phyloP scores from a whole-genome alignment of 345 rosid genomes.

The Eucalyptus tenuipes region DNA sequence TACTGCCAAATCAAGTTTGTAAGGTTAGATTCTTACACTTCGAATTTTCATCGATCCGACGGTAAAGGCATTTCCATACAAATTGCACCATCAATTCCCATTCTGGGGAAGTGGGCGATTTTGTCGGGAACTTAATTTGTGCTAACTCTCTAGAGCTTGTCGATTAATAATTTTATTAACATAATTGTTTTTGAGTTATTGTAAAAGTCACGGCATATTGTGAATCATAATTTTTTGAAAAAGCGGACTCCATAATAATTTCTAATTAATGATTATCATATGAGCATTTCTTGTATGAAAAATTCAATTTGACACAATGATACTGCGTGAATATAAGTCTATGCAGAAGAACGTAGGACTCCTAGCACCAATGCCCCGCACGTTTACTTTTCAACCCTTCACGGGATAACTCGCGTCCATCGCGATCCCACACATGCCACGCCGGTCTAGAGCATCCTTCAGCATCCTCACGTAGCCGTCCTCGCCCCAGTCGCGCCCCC shows the following conservation, averaged over 20 bases:
- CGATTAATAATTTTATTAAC: not conserved
- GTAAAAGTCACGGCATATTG: accelerated
- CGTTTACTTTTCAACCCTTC: conserved; percentile 6
- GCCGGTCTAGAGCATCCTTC: conserved; percentile 13
- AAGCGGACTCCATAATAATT: accelerated
- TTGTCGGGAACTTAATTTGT: accelerated
- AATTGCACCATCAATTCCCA: accelerated
- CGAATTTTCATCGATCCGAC: not conserved
- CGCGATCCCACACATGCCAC: conserved; percentile 73
- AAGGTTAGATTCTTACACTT: not conserved
- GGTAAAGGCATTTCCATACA: not conserved
- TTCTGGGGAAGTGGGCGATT: accelerated
- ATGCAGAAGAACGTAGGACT: not conserved
- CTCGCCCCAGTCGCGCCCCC: conserved; percentile 92
- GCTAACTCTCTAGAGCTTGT: not conserved
- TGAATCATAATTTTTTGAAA: accelerated
- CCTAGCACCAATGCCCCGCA: not conserved
- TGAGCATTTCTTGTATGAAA: too few relatives aligned
- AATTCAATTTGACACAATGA: not conserved
- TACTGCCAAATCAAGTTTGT: not conserved
- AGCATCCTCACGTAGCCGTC: conserved; percentile 58
- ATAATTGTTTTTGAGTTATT: too few relatives aligned
- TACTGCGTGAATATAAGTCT: accelerated
- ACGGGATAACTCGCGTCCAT: conserved; percentile 66
- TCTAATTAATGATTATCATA: too few relatives aligned